Conservation (phyloP, 495 filamentous ascomycete species). For the Astrothelium subdiscretum region DNA sequence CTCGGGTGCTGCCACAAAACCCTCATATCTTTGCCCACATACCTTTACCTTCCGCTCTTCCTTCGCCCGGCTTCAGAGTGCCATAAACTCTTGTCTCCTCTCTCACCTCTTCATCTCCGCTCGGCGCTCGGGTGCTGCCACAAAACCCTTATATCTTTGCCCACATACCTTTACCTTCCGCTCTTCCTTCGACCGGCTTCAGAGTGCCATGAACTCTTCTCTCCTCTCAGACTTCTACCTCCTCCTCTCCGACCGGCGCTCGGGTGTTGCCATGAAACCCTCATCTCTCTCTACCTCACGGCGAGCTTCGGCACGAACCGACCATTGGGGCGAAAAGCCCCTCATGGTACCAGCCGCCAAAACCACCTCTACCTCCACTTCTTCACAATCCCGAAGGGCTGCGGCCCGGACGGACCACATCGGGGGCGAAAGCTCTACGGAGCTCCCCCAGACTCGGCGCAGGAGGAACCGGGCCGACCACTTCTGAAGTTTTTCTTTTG, state of each 20-base stretch:
- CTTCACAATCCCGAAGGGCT: too few relatives aligned
- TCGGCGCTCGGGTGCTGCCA: background rate
- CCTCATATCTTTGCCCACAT: background rate
- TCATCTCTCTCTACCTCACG: background rate
- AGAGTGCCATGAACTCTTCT: too few relatives aligned
- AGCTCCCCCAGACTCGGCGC: too few relatives aligned
- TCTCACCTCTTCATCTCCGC: background rate
- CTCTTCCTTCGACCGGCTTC: too few relatives aligned
- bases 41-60: too few relatives aligned
- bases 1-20: background rate
- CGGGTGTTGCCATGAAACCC: background rate
- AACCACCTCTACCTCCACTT: background rate
- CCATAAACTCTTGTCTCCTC: too few relatives aligned
- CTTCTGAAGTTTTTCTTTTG: too few relatives aligned
- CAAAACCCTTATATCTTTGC: background rate
- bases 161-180: too few relatives aligned
- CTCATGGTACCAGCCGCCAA: background rate
- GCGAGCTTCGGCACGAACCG: background rate
- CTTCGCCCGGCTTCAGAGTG: too few relatives aligned
- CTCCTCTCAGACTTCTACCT: background rate
- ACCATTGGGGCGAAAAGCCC: background rate
- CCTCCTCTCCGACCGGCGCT: background rate
- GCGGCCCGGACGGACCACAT: too few relatives aligned
- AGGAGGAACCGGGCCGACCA: too few relatives aligned
- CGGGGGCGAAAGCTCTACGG: too few relatives aligned